Evolutionary conservation across 2,329 filamentous ascomycete genomes (phyloP).

Genomic region (Leptodontidium sp.): DNA sequence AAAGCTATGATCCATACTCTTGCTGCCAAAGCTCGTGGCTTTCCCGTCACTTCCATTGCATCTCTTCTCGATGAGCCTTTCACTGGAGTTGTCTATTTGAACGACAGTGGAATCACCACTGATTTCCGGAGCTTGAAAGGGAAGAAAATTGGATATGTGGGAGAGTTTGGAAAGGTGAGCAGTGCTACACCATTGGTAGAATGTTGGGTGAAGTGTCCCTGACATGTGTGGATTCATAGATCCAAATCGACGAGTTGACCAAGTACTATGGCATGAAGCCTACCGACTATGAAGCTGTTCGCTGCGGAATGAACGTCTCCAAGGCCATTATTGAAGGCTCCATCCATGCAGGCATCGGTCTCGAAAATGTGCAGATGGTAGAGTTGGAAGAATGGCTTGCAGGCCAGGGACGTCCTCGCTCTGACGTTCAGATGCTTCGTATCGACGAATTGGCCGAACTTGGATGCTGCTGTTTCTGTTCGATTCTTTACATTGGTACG

Average conservation of each 20-base stretch:
- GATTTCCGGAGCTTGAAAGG: slow-evolving; percentile 80
- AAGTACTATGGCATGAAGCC: slow-evolving; percentile 79
- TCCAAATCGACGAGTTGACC: slow-evolving; percentile 83
- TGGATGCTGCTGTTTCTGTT: slow-evolving; percentile 86
- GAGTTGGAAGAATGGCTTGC: slow-evolving; percentile 81
- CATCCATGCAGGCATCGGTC: slow-evolving; percentile 78
- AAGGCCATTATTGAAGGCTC: slow-evolving; percentile 77
- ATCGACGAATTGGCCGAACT: slow-evolving; percentile 83
- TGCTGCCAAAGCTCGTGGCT: slow-evolving; percentile 78
- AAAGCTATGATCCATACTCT: slow-evolving; percentile 88
- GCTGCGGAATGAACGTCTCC: slow-evolving; percentile 83
- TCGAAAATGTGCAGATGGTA: slow-evolving; percentile 86
- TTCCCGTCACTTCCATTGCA: slow-evolving; percentile 76
- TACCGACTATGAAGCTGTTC: slow-evolving; percentile 76
- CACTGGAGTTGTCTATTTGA: slow-evolving; percentile 80
- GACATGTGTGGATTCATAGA: slow-evolving; percentile 53
- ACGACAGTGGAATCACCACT: slow-evolving; percentile 74
- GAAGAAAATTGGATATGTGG: slow-evolving; percentile 81
- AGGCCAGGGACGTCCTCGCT: slow-evolving; percentile 65
- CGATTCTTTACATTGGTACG: slow-evolving; percentile 77
- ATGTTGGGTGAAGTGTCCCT: background rate
- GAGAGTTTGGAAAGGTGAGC: slow-evolving; percentile 74
- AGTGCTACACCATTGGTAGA: background rate
- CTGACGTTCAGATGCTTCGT: slow-evolving; percentile 80
- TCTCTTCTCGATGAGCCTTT: slow-evolving; percentile 83